Evolutionary conservation across 805 yeast species (phyloP), one percentile per base, ranked within the genome.

Genomic region (Starmerella ratchasimensis): DNA sequence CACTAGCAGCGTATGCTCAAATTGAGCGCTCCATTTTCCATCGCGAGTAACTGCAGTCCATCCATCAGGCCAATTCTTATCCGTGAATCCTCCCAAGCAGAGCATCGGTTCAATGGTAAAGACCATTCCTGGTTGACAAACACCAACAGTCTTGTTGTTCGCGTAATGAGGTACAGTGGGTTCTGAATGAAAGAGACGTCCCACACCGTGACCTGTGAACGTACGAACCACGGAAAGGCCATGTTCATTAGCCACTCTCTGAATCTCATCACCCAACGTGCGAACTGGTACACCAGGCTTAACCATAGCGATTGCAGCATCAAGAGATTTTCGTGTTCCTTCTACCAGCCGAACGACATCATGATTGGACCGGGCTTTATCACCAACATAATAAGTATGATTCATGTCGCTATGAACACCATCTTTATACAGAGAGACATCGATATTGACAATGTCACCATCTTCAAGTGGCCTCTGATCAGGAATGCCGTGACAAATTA

Each of bases 91-190:
- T 7, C 98, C 98, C 47, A 75, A 64, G 55, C 82, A 80, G 49
- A 90, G 72, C 98, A 90, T 90, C 32, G 98, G 98, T 62, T 90
- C 98, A 41, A 90, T 82, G 17, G 98, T 90, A 66, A 90, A 90
- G 11, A 81, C 83, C 78, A 86, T 80, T 17, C 98, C 98, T 17
- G 94, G 88, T 57, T 82, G 82, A 64, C 90, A 86, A 31, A 82
- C 75, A 42, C 98, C 98, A 33, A 86, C 68, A 6, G 94, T 81
- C 63, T 88, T 88, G 63, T 86, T 90, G 50, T 75, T 77, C 17
- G 90, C 93, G 55, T 90, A 90, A 59, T 90, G 98, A 2, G 96
- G 94, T 38, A 90, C 72, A 49, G 76, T 80, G 27, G 98, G 98
- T 33, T 83, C 77, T 52, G 86, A 74, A 60, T 90, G 98, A 75